Conservation (phyloP, 441 rosid genomes). For the Daphne laureola region DNA sequence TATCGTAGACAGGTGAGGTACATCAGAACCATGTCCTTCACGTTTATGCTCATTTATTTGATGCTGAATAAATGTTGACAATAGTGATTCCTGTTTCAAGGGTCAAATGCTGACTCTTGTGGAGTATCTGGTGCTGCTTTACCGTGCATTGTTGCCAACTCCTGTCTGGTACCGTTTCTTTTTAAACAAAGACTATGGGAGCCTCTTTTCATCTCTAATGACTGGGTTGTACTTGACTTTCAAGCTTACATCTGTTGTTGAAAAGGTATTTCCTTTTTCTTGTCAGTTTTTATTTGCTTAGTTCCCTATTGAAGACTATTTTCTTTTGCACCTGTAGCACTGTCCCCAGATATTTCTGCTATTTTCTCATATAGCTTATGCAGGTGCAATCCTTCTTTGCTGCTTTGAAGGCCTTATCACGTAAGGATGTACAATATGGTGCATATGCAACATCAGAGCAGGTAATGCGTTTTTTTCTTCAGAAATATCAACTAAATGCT, state of each 20-base stretch:
- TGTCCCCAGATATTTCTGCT: background rate
- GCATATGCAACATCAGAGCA: conserved; percentile 74
- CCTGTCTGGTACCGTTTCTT: conserved; percentile 86
- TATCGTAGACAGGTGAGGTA: conserved; percentile 63
- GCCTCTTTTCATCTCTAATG: conserved; percentile 77
- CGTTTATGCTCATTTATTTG: background rate
- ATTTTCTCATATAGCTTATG: conserved; percentile 9
- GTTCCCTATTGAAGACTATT: background rate
- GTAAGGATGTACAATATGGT: conserved; percentile 68
- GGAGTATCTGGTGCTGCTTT: conserved; percentile 60
- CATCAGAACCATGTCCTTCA: background rate
- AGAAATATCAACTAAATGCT: too few relatives aligned
- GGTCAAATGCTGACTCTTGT: conserved; percentile 72
- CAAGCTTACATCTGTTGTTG: conserved; percentile 72
- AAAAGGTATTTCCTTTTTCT: conserved; percentile 38
- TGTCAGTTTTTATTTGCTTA: background rate
- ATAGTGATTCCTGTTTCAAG: conserved; percentile 22
- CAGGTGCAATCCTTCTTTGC: conserved; percentile 76
- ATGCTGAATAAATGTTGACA: conserved; percentile 8
- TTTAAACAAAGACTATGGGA: conserved; percentile 75
- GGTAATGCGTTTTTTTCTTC: conserved; percentile 27
- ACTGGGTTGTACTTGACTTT: conserved; percentile 71
- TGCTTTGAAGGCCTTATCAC: conserved; percentile 61
- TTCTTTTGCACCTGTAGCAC: background rate
- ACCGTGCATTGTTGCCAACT: conserved; percentile 71